These are phyloP conservation scores for Naumovozyma baii DNA, from an alignment of 805 yeast species.

Conservation along the genomic window DNA sequence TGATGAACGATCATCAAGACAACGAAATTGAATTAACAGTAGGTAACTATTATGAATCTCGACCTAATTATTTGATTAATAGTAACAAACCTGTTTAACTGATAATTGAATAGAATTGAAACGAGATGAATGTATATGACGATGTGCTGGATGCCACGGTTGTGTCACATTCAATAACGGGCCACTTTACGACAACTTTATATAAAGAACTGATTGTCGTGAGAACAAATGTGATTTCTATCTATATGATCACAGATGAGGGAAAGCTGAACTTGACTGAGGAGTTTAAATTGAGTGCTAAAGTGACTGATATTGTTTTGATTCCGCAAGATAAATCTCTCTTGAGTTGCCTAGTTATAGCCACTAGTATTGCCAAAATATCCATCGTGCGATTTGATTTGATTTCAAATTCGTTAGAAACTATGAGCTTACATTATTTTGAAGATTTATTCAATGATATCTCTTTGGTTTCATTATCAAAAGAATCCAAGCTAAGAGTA, in stretches of 20 bases:
- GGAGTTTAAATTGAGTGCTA: slow-evolving; percentile 69
- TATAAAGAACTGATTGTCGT: slow-evolving; percentile 54
- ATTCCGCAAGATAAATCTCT: slow-evolving; percentile 37
- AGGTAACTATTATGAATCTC: no score
- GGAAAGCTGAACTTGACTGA: slow-evolving; percentile 34
- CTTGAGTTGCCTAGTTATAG: slow-evolving; percentile 52
- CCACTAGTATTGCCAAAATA: slow-evolving; percentile 68
- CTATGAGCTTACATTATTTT: slow-evolving; percentile 78
- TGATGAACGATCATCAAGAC: no score
- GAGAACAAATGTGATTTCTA: slow-evolving; percentile 51
- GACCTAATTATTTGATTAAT: no score
- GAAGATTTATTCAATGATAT: slow-evolving; percentile 53
- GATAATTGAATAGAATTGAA: no score
- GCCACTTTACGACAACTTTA: slow-evolving; percentile 36
- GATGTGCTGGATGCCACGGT: slow-evolving; percentile 70
- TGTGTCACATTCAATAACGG: slow-evolving; percentile 50
- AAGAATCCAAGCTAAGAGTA: slow-evolving; percentile 38
- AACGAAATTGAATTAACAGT: no score
- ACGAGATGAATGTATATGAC: slow-evolving; percentile 81
- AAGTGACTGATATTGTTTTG: slow-evolving; percentile 46
- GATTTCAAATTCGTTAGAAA: slow-evolving; percentile 42
- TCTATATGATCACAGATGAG: slow-evolving; percentile 16
- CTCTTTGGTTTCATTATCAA: slow-evolving; percentile 30
- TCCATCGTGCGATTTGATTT: slow-evolving; percentile 68
- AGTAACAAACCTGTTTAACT: no score